Percentiles rank a stretch among this genome's conserved stretches.
Conservation (phyloP, 768 basidiomycete genomes). For the Chalciporus chontae region DNA sequence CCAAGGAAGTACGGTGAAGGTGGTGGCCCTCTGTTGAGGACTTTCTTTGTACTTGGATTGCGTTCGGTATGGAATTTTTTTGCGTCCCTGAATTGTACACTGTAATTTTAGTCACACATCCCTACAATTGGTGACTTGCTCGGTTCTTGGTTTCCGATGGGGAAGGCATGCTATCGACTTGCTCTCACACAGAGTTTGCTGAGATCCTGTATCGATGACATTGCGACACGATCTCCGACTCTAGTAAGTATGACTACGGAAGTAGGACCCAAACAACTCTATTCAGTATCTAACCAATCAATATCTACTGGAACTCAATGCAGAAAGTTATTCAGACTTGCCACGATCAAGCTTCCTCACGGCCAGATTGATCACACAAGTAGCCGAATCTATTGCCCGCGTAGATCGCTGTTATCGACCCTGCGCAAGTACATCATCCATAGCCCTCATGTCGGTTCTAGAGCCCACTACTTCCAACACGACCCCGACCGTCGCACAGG, state of each 20-base stretch:
- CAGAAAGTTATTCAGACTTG: no score
- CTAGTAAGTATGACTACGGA: no score
- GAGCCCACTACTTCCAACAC: conserved; percentile 18
- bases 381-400: conserved; percentile 17
- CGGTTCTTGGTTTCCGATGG: no score
- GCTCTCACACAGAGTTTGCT: no score
- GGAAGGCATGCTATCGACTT: no score
- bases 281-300: no score
- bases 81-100: neutral
- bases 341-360: neutral
- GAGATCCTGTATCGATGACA: no score
- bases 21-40: neutral
- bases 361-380: neutral
- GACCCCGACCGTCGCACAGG: conserved; percentile 4
- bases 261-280: no score
- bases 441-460: conserved; percentile 17
- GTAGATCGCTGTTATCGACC: conserved; percentile 11
- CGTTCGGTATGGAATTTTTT: neutral
- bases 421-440: conserved; percentile 11
- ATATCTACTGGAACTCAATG: no score
- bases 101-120: neutral
- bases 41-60: neutral
- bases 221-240: no score
- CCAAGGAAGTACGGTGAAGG: conserved; percentile 50
- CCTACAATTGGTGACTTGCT: no score